phyloP scores from a whole-genome alignment of 2,329 filamentous ascomycete species.

The Tolypocladium sp. region DNA sequence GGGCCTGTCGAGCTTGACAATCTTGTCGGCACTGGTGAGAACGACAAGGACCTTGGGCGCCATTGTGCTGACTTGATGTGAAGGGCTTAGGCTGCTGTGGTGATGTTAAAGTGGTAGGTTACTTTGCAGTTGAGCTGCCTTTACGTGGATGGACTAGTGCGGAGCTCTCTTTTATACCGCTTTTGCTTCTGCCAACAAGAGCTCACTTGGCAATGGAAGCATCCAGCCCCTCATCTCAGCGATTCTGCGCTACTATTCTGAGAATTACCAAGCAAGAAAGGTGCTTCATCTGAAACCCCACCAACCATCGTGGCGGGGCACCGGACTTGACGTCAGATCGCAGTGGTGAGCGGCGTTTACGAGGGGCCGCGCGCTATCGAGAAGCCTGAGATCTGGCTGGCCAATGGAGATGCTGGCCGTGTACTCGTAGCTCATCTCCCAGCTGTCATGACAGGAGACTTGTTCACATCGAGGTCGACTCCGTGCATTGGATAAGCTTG shows the following conservation, averaged over 20 bases:
- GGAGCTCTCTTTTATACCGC: not conserved
- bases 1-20: conserved; percentile 36
- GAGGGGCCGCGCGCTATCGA: not conserved
- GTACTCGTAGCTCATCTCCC: not conserved
- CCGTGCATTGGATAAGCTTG: no score
- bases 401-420: not conserved
- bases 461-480: not conserved
- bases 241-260: not conserved
- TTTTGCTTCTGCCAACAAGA: not conserved
- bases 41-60: conserved; percentile 59
- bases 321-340: not conserved
- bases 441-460: not conserved
- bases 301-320: not conserved
- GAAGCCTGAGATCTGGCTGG: not conserved
- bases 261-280: not conserved
- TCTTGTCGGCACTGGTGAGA: conserved; percentile 52
- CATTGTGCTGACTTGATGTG: conserved; percentile 20
- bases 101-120: not conserved
- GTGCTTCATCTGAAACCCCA: not conserved
- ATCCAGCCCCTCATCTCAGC: not conserved
- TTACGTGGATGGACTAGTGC: not conserved
- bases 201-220: not conserved
- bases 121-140: not conserved
- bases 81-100: not conserved
- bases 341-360: not conserved